These are phyloP conservation scores for Penicillium tannophilum DNA, from an alignment of 495 filamentous ascomycete species.

Conservation along the genomic window DNA sequence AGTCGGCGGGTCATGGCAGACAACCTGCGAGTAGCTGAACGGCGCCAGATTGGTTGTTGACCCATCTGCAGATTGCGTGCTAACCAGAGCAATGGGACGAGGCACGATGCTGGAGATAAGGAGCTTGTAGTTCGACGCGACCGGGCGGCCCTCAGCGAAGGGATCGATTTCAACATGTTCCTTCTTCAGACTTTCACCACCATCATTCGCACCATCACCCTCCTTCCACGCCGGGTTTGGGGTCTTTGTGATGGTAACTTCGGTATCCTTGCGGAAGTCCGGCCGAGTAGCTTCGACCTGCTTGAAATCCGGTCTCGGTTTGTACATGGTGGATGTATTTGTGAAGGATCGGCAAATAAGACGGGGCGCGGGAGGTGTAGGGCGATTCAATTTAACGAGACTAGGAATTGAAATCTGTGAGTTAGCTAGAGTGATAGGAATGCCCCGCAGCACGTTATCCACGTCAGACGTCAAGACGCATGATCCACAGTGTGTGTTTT, in stretches of 20 bases:
- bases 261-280: constrained; percentile 55
- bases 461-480: constrained; percentile 6
- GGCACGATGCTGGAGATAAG: constrained; percentile 86
- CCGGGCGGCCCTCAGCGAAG: constrained; percentile 66
- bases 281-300: constrained; percentile 72
- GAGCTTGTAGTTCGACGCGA: constrained; percentile 84
- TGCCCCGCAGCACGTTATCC: constrained; percentile 6
- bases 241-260: constrained; percentile 68
- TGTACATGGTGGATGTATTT: constrained; percentile 32
- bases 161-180: constrained; percentile 83
- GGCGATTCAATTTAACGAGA: background rate
- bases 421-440: constrained; percentile 6
- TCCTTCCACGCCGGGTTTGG: constrained; percentile 73
- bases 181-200: constrained; percentile 54
- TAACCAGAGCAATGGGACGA: constrained; percentile 70
- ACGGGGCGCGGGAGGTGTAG: background rate
- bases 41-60: constrained; percentile 76
- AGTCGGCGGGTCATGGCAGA: constrained; percentile 87
- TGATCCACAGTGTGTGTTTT: background rate
- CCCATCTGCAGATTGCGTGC: constrained; percentile 61
- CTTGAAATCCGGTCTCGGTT: constrained; percentile 68
- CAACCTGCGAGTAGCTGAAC: constrained; percentile 80
- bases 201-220: constrained; percentile 74
- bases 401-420: constrained; percentile 1
- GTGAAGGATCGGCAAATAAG: constrained; percentile 18